These are phyloP conservation scores for Rhynchosporium graminicola DNA, from an alignment of 2,329 filamentous ascomycete genomes.

Conservation along the genomic window DNA sequence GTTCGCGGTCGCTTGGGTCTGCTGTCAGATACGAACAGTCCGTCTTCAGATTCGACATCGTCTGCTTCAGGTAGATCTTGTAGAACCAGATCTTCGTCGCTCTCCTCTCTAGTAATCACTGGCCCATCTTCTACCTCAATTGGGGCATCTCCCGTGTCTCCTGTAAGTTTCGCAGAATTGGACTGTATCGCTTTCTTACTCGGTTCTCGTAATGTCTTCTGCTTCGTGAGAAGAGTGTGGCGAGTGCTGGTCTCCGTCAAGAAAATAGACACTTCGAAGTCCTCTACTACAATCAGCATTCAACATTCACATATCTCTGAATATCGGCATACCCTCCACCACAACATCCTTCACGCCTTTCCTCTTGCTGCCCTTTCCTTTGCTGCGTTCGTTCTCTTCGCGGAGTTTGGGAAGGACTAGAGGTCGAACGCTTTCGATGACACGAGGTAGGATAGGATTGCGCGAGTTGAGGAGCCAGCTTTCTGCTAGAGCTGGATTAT, in stretches of 20 bases:
- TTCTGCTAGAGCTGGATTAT: slow-evolving; percentile 79
- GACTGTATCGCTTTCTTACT: slow-evolving; percentile 49
- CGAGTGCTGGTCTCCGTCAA: slow-evolving; percentile 82
- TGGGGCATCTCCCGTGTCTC: slow-evolving; percentile 54
- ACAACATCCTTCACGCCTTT: slow-evolving; percentile 84
- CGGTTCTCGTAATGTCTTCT: slow-evolving; percentile 71
- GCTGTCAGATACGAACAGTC: slow-evolving; percentile 41
- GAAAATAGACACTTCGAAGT: slow-evolving; percentile 95
- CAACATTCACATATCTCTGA: not conserved
- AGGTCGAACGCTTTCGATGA: slow-evolving; percentile 83
- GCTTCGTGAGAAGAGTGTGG: slow-evolving; percentile 83
- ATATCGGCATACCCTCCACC: slow-evolving; percentile 59
- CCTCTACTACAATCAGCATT: slow-evolving; percentile 58
- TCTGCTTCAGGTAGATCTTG: slow-evolving; percentile 34
- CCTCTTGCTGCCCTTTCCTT: slow-evolving; percentile 60
- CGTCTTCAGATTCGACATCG: slow-evolving; percentile 20
- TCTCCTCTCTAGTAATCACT: slow-evolving; percentile 33
- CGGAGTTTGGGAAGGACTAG: slow-evolving; percentile 86
- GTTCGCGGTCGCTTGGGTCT: slow-evolving; percentile 37
- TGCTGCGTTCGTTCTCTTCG: slow-evolving; percentile 76
- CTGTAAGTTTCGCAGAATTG: slow-evolving; percentile 63
- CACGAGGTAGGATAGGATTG: slow-evolving; percentile 73
- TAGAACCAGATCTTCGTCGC: slow-evolving; percentile 31
- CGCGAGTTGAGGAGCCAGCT: slow-evolving; percentile 82
- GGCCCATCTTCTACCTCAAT: slow-evolving; percentile 41